Percentiles rank a stretch among this genome's conserved stretches.
Evolutionary conservation across 306 rosid genomes (phyloP).

Genomic region (Medicago arabica): DNA sequence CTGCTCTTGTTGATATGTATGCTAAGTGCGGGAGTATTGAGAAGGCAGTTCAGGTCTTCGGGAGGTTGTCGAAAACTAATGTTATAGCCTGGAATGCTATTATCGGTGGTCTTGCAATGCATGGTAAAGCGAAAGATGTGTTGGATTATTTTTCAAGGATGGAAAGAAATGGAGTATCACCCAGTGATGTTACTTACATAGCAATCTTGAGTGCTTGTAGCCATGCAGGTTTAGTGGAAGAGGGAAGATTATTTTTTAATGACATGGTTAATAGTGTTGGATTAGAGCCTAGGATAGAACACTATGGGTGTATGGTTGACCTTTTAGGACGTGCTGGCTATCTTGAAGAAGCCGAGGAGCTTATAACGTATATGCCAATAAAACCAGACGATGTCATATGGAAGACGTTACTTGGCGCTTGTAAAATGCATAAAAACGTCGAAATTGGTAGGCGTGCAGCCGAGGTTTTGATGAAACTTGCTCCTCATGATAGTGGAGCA

Average conservation of each 20-base stretch:
- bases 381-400: slow-evolving; percentile 75
- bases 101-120: slow-evolving; percentile 77
- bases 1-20: slow-evolving; percentile 83
- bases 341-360: slow-evolving; percentile 78
- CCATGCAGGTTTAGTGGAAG: slow-evolving; percentile 72
- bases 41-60: slow-evolving; percentile 79
- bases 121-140: slow-evolving; percentile 60
- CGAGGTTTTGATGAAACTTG: slow-evolving; percentile 59
- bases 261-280: slow-evolving; percentile 62
- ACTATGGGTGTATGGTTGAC: slow-evolving; percentile 87
- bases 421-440: slow-evolving; percentile 65
- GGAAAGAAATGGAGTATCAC: slow-evolving; percentile 58
- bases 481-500: slow-evolving; percentile 77
- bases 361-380: slow-evolving; percentile 66
- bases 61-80: slow-evolving; percentile 59
- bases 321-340: slow-evolving; percentile 70
- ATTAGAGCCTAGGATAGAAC: slow-evolving; percentile 73
- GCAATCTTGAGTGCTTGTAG: slow-evolving; percentile 75
- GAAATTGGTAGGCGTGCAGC: slow-evolving; percentile 68
- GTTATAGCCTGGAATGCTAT: slow-evolving; percentile 76
- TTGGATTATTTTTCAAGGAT: slow-evolving; percentile 57
- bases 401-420: slow-evolving; percentile 88
- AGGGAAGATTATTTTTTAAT: slow-evolving; percentile 62
- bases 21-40: slow-evolving; percentile 75
- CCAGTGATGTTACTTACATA: slow-evolving; percentile 74